phyloP scores from a whole-genome alignment of 768 basidiomycete genomes.

The Xerocomellus chrysenteron region DNA sequence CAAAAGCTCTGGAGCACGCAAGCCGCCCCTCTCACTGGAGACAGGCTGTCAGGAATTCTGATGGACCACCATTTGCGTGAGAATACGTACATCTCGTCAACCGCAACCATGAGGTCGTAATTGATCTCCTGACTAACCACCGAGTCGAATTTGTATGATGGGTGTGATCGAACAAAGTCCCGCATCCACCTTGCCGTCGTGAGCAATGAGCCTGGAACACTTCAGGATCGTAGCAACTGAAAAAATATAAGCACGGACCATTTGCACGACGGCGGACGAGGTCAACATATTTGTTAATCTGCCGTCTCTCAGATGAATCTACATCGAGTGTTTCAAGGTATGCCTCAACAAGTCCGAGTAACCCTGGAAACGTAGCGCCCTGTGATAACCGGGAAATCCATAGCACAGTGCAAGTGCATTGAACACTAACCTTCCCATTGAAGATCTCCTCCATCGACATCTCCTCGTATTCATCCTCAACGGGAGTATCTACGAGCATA shows the following conservation, averaged over 20 bases:
- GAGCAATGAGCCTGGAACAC: constrained; percentile 60
- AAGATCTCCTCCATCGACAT: constrained; percentile 93
- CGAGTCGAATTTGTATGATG: constrained; percentile 91
- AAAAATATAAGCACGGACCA: constrained; percentile 47
- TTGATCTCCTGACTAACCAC: constrained; percentile 89
- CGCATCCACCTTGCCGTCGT: constrained; percentile 95
- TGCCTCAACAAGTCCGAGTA: constrained; percentile 75
- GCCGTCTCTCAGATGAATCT: constrained; percentile 52
- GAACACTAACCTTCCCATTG: constrained; percentile 73
- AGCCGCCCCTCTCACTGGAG: constrained; percentile 64
- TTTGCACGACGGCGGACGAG: constrained; percentile 76
- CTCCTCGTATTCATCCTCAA: constrained; percentile 87
- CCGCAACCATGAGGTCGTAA: constrained; percentile 85
- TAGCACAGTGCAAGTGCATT: neutral
- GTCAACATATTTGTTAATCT: constrained; percentile 76
- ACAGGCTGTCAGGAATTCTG: constrained; percentile 1
- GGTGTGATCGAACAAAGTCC: constrained; percentile 86
- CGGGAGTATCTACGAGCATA: constrained; percentile 49
- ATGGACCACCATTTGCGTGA: neutral
- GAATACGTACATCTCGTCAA: constrained; percentile 84
- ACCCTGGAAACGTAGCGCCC: constrained; percentile 70
- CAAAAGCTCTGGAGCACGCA: constrained; percentile 59
- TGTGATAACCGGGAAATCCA: constrained; percentile 29
- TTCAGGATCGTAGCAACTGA: constrained; percentile 1
- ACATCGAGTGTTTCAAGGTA: constrained; percentile 89